Evolutionary conservation across 2,329 filamentous ascomycete species (phyloP).

Genomic region (Talaromyces sp.): DNA sequence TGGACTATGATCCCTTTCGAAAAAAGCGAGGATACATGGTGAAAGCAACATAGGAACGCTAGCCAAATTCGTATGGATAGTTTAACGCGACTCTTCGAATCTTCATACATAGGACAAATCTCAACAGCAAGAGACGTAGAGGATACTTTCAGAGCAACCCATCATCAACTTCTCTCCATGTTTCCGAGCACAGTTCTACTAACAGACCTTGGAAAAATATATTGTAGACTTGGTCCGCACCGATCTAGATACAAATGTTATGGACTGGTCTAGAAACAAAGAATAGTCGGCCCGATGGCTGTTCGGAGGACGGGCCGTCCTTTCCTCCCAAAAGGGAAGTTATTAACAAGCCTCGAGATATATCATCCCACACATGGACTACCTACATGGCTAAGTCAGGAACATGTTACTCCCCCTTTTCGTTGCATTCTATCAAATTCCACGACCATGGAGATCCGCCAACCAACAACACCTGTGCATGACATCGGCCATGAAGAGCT

Average conservation of each 20-base stretch:
- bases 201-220: background rate
- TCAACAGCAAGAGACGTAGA: no score
- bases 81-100: no score
- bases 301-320: background rate
- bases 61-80: no score
- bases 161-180: background rate
- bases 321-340: background rate
- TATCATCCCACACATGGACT: background rate
- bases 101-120: no score
- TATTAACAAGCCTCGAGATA: background rate
- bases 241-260: background rate
- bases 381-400: background rate
- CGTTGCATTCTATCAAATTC: background rate
- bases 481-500: constrained; percentile 8
- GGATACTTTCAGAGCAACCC: no score
- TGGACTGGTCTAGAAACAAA: background rate
- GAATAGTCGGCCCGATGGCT: background rate
- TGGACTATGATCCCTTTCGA: no score
- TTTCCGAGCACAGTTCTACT: background rate
- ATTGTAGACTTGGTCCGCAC: background rate
- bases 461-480: background rate
- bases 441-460: background rate
- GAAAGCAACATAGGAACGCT: no score
- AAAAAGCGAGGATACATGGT: no score
- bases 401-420: background rate